phyloP scores from a whole-genome alignment of 208 protist species.

The Acanthamoeba castellanii region DNA sequence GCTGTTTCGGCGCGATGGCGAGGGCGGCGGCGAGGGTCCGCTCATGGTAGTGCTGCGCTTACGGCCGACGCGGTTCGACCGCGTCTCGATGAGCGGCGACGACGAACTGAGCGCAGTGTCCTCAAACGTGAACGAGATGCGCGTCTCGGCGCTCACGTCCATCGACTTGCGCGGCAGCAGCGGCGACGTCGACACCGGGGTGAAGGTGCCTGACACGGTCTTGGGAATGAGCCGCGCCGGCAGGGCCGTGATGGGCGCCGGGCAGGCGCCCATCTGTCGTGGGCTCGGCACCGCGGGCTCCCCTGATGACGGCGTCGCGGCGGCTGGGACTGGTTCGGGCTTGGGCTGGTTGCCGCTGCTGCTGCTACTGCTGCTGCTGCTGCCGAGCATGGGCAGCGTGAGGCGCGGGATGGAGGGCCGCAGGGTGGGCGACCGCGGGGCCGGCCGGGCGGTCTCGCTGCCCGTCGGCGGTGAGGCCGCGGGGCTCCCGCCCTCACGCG shows the following conservation, averaged over 20 bases:
- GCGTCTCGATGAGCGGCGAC: slow-evolving; percentile 20
- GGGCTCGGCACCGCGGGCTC: background rate
- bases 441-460: background rate
- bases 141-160: background rate
- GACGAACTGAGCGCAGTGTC: slow-evolving; percentile 19
- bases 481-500: background rate
- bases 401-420: background rate
- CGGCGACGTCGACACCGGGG: background rate
- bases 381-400: background rate
- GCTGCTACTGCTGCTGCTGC: background rate
- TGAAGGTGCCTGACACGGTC: background rate
- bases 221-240: slow-evolving; percentile 37
- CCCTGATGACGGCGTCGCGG: background rate
- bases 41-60: slow-evolving; percentile 52
- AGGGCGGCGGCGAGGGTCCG: slow-evolving; percentile 29
- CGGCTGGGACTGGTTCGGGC: background rate
- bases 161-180: background rate
- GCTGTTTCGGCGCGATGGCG: background rate
- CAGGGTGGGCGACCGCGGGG: background rate
- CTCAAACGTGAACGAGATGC: slow-evolving; percentile 26
- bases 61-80: background rate
- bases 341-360: background rate
- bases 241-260: slow-evolving; percentile 4
- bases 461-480: background rate
- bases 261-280: slow-evolving; percentile 23